Conservation (phyloP, 805 yeast species). For the Saccharomycopsis sp. region DNA sequence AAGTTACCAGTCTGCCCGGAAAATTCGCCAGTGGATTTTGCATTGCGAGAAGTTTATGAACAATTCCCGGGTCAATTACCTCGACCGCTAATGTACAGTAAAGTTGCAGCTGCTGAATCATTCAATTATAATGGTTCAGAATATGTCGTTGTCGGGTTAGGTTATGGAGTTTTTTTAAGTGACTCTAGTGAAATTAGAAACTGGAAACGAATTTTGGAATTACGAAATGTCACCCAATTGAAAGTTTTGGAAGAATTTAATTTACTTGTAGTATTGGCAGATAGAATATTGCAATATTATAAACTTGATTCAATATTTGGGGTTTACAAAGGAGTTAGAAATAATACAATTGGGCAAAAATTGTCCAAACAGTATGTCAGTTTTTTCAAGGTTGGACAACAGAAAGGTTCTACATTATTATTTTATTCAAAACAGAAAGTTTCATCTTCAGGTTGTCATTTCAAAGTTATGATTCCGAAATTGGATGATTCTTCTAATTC, state of each 20-base stretch:
- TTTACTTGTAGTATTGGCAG: constrained; percentile 51
- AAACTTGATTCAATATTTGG: constrained; percentile 55
- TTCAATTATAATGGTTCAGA: constrained; percentile 37
- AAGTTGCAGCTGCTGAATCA: constrained; percentile 27
- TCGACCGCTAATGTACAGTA: constrained; percentile 25
- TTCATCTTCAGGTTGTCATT: constrained; percentile 37
- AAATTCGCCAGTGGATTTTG: constrained; percentile 45
- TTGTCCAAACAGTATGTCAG: constrained; percentile 47
- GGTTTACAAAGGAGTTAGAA: constrained; percentile 42
- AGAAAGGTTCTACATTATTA: constrained; percentile 52
- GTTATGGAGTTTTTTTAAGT: constrained; percentile 54
- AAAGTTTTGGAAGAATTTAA: constrained; percentile 52
- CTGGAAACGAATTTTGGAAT: constrained; percentile 56
- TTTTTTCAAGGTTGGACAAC: constrained; percentile 63
- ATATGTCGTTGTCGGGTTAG: constrained; percentile 53
- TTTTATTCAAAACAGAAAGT: constrained; percentile 50
- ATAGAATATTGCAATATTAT: constrained; percentile 52
- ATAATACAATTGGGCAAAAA: constrained; percentile 38
- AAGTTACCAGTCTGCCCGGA: constrained; percentile 48
- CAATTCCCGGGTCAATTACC: constrained; percentile 22
- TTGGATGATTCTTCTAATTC: constrained; percentile 44
- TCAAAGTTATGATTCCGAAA: constrained; percentile 52
- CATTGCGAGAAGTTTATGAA: constrained; percentile 30
- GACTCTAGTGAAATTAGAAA: constrained; percentile 23
- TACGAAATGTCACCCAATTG: constrained; percentile 48